phyloP scores from a whole-genome alignment of 2,329 filamentous ascomycete species.

The Aspergillus glaucus region DNA sequence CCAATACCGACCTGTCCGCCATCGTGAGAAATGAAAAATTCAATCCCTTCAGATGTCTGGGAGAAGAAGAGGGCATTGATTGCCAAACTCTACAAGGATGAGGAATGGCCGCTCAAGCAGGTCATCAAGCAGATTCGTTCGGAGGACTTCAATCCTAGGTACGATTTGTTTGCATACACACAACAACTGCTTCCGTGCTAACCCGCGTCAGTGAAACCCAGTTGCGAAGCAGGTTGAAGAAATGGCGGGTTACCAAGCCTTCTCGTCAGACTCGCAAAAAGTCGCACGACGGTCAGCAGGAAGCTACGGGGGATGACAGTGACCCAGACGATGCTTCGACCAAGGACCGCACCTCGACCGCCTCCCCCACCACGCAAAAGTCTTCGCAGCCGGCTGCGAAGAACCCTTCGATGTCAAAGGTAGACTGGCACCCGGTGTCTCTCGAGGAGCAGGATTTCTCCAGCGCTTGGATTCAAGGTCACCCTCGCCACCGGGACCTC shows the following conservation, averaged over 20 bases:
- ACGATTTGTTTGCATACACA: slow-evolving; percentile 8
- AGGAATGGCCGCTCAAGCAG: slow-evolving; percentile 41
- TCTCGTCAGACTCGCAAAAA: slow-evolving; percentile 39
- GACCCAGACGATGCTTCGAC: slow-evolving; percentile 13
- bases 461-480: slow-evolving; percentile 16
- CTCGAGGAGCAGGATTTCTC: slow-evolving; percentile 9
- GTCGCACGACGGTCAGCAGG: slow-evolving; percentile 15
- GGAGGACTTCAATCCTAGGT: slow-evolving; percentile 39
- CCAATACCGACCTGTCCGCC: neutral
- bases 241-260: slow-evolving; percentile 42
- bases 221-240: slow-evolving; percentile 39
- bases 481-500: slow-evolving; percentile 16
- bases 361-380: slow-evolving; percentile 9
- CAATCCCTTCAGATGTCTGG: slow-evolving; percentile 39
- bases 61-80: slow-evolving; percentile 39
- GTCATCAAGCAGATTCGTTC: slow-evolving; percentile 41
- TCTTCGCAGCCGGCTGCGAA: slow-evolving; percentile 4
- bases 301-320: slow-evolving; percentile 16
- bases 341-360: slow-evolving; percentile 5
- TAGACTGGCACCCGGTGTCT: slow-evolving; percentile 10
- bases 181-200: neutral
- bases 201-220: slow-evolving; percentile 36
- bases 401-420: slow-evolving; percentile 3
- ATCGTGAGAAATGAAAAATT: slow-evolving; percentile 32
- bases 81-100: slow-evolving; percentile 37